Base-by-base conservation (phyloP, 164 flowering plant genomes). In the Warburgia ugandensis region DNA sequence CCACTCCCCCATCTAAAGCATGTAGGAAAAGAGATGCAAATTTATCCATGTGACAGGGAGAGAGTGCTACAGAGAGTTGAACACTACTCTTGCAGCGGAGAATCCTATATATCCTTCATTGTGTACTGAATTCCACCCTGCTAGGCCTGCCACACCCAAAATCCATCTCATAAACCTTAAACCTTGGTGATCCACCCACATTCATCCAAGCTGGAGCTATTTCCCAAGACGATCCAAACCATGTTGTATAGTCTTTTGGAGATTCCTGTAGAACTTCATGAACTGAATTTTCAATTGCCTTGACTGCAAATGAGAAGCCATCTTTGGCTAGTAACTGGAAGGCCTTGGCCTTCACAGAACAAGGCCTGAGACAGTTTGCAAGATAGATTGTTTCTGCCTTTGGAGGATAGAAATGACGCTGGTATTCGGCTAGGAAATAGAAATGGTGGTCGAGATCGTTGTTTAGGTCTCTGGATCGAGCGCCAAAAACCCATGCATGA, bases 121-220 rank as follows among this genome's bases (percentile, higher is more conserved):
- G 27, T 21, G 1, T 29, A 45, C 26, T 29, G 4, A 26, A 27
- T 3, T 45, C 48, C 3, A 45, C 48, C 48, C 29, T 45, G 7
- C 31, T 45, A 0, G 48, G 48, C 17, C 48, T 45, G 5, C 48
- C 48, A 29, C 29, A 45, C 29, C 48, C 29, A 16, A 45, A 45
- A 45, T 45, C 48, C 29, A 17, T 45, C 29, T 45, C 48, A 25
- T 45, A 23, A 45, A 45, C 29, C 29, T 27, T 45, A 26, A 45
- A 29, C 28, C 48, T 23, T 13, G 48, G 30, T 8, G 45, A 42
- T 22, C 45, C 45, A 20, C 13, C 2, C 11, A 42, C 45, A n/a
- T 16, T 16, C 1, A 42, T 2, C 25, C 22, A 16, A 16, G 45
- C 25, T 7, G 26, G 11, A 19, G 45, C 22, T 1, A 22, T 19